phyloP scores from a whole-genome alignment of 257 asterid species.

The Cinchona pubescens region DNA sequence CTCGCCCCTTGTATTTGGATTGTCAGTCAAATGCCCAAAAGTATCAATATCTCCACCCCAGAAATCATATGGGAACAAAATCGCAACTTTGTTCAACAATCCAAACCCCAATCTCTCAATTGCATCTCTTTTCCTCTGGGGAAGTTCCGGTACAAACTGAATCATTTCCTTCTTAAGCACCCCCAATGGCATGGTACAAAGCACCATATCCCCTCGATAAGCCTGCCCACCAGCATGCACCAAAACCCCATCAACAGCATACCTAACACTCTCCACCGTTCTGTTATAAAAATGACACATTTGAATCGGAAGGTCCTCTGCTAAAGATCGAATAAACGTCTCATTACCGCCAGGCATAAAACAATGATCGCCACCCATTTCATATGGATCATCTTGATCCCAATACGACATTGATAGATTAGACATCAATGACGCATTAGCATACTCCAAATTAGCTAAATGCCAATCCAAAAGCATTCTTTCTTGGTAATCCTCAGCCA shows the following conservation, averaged over 20 bases:
- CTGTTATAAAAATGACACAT: constrained; percentile 60
- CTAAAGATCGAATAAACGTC: constrained; percentile 71
- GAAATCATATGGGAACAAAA: constrained; percentile 91
- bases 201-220: constrained; percentile 77
- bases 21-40: constrained; percentile 89
- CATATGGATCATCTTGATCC: constrained; percentile 99
- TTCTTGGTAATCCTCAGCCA: constrained; percentile 89
- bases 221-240: constrained; percentile 81
- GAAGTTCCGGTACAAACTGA: constrained; percentile 85
- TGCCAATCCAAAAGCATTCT: constrained; percentile 97
- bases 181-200: constrained; percentile 84
- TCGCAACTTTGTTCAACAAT: constrained; percentile 84
- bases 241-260: constrained; percentile 74
- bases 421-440: constrained; percentile 91
- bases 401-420: constrained; percentile 90
- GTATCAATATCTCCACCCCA: constrained; percentile 99
- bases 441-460: constrained; percentile 95
- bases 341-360: constrained; percentile 98
- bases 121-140: constrained; percentile 78
- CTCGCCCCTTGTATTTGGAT: constrained; percentile 85
- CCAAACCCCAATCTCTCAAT: constrained; percentile 90
- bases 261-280: constrained; percentile 60
- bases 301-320: constrained; percentile 89
- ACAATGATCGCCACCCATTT: constrained; percentile 99
- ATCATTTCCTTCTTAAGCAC: constrained; percentile 76